phyloP scores from a whole-genome alignment of 805 yeast species.

The Candida khao-thaluensis region DNA sequence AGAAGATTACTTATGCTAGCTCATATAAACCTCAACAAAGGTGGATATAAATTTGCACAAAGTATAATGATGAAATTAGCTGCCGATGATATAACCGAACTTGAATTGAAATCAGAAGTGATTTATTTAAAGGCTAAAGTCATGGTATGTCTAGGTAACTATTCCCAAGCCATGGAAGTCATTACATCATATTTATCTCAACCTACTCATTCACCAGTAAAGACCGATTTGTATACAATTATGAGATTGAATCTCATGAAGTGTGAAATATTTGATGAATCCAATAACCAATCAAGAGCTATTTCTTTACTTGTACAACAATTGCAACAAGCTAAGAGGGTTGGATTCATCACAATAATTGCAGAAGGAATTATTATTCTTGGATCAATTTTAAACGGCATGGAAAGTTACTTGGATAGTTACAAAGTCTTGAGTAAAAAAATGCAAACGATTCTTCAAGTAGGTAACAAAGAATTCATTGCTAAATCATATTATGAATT shows the following conservation, averaged over 20 bases:
- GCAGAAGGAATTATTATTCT: conserved; percentile 50
- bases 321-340: conserved; percentile 45
- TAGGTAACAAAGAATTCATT: conserved; percentile 36
- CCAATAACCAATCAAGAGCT: conserved; percentile 49
- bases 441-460: conserved; percentile 46
- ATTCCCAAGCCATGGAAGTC: conserved; percentile 25
- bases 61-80: conserved; percentile 31
- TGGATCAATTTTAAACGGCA: conserved; percentile 41
- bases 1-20: conserved; percentile 40
- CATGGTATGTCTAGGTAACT: conserved; percentile 32
- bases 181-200: conserved; percentile 21
- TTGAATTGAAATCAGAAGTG: conserved; percentile 30
- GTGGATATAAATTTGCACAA: conserved; percentile 34
- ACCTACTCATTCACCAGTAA: conserved; percentile 14
- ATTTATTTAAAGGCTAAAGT: conserved; percentile 27
- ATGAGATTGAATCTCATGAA: conserved; percentile 49
- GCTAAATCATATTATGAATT: conserved; percentile 36
- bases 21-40: conserved; percentile 35
- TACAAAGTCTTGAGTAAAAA: conserved; percentile 36
- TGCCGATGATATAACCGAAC: conserved; percentile 29
- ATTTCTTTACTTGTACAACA: conserved; percentile 50
- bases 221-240: conserved; percentile 42
- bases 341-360: conserved; percentile 45
- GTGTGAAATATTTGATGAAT: conserved; percentile 40
- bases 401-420: conserved; percentile 46